Base-by-base conservation (phyloP, 768 basidiomycete species). In the Trametes cinnabarina region DNA sequence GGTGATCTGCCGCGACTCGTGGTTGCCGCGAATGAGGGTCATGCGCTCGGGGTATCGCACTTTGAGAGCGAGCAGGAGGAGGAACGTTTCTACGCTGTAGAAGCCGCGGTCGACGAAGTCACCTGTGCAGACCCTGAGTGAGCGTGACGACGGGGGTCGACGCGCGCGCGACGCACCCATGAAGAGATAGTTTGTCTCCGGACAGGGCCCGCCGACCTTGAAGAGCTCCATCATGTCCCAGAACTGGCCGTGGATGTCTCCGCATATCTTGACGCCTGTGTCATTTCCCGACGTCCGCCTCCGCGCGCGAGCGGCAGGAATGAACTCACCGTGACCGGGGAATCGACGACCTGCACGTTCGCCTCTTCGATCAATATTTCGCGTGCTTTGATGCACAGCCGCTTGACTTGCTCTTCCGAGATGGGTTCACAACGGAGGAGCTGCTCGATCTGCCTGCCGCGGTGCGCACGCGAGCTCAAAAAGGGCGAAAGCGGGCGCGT, bases 51-150 rank as follows among this genome's bases (percentile, higher is more conserved):
- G 96, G 72, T 97, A 98, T 20, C 96, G 92, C 60, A 96, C 91
- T 73, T 99, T 99, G 70, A 97, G 85, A 0, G 94, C 94, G 63
- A 98, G 84, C 19, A 98, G 83, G 43, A 98, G 85, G 19, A 97
- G 83, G 71, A 98, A 96, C 0, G 96, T 98, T 70, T 98, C 96
- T 57, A 98, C 93, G 70, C 86, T 88, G 79, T 97, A 98, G 76
- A 94, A 97, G 30, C 96, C 96, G 52, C 96, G 87, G 74, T 98
- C 96, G 64, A 98, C 96, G 70, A 98, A 98, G 75, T 98, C 96
- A 61, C 95, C 94, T 96, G 75, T 12, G 30, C 40, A 15, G 37
- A 35, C n/a, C 51, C 52, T 46, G 48, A 30, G 26, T 43, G 37
- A 47, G 56, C 60, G 54, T 49, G 42, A 12, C 63, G 43, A 55